These are phyloP conservation scores for Euclidium syriacum DNA, from an alignment of 345 rosid species.

Conservation along the genomic window DNA sequence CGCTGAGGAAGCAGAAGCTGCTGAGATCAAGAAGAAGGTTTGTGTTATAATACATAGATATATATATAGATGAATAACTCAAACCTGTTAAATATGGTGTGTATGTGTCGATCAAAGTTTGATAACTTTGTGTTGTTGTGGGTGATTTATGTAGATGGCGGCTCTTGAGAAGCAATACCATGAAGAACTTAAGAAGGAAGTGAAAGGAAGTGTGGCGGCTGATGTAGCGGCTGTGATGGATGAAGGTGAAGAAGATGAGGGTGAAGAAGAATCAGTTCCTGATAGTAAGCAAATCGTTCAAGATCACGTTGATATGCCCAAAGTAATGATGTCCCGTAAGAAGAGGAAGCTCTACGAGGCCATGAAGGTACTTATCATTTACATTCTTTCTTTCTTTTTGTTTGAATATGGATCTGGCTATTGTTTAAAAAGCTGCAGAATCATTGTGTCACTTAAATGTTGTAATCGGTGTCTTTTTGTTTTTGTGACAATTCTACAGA, in stretches of 20 bases:
- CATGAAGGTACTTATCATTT: constrained; percentile 45
- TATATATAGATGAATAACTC: background rate
- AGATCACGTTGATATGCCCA: constrained; percentile 38
- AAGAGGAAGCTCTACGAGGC: constrained; percentile 62
- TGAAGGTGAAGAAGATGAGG: constrained; percentile 24
- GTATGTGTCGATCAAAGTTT: background rate
- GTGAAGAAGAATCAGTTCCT: constrained; percentile 39
- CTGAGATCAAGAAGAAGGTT: constrained; percentile 60
- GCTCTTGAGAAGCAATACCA: constrained; percentile 75
- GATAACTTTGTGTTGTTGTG: background rate
- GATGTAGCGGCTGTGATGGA: constrained; percentile 4
- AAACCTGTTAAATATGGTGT: background rate
- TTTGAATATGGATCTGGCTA: background rate
- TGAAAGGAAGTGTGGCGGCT: constrained; percentile 28
- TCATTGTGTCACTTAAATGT: background rate
- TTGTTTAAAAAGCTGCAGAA: background rate
- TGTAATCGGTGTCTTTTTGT: background rate
- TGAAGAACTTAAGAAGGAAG: constrained; percentile 68
- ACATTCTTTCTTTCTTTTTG: background rate
- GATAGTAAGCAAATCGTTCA: constrained; percentile 36
- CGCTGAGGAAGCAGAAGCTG: constrained; percentile 74
- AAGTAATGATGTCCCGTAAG: constrained; percentile 52
- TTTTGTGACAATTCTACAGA: constrained; percentile 18
- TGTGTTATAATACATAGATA: background rate
- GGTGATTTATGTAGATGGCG: constrained; percentile 50